A percentile compares a stretch with the other conserved stretches of the same genome.
Conservation (phyloP, 495 filamentous ascomycete species). For the Xylaria flabelliformis region DNA sequence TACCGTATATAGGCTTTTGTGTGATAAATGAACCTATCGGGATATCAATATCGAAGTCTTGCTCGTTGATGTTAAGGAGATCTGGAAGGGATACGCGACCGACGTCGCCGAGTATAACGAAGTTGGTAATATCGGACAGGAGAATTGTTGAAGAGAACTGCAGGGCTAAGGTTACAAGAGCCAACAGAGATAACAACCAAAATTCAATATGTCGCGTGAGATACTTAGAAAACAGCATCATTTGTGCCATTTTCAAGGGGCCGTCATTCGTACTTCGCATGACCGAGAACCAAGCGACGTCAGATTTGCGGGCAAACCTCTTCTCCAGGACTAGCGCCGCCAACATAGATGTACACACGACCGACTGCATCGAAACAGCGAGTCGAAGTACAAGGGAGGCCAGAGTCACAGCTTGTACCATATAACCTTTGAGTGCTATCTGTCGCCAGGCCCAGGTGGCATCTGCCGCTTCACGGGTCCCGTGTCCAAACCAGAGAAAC, state of each 20-base stretch:
- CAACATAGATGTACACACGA: background rate
- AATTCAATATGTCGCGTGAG: background rate
- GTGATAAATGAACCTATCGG: background rate
- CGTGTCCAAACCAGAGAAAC: slow-evolving; percentile 13
- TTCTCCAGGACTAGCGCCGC: background rate
- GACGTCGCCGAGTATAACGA: background rate
- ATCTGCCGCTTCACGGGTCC: background rate
- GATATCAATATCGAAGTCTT: background rate
- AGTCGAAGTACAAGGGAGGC: background rate
- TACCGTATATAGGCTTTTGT: background rate
- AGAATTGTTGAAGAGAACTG: background rate
- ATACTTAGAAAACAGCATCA: background rate
- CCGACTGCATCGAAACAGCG: background rate
- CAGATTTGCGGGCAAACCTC: background rate
- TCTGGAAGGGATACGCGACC: background rate
- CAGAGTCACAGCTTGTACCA: background rate
- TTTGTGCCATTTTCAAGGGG: background rate
- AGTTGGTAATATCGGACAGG: background rate
- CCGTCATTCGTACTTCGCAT: background rate
- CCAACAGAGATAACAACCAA: background rate
- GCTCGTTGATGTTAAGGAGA: background rate
- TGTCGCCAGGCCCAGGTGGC: background rate
- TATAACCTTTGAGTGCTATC: background rate
- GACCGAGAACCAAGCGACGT: slow-evolving; percentile 5
- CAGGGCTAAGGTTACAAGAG: background rate